Conservation (phyloP, 768 basidiomycete species). For the Gyrodon lividus region DNA sequence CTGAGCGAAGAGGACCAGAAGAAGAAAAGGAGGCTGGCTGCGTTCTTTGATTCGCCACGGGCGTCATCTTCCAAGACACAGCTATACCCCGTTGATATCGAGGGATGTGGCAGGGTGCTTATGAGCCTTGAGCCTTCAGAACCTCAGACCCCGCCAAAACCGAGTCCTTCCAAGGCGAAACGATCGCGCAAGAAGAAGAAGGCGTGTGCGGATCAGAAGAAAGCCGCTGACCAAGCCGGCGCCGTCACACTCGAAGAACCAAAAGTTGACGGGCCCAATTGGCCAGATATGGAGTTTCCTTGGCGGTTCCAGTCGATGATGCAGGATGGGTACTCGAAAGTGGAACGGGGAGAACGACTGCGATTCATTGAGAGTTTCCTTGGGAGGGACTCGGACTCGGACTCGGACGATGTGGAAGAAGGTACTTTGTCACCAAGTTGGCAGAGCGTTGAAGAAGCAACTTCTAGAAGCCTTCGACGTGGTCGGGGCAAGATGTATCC, state of each 20-base stretch:
- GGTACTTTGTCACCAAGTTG: slow-evolving; percentile 8
- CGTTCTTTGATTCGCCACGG: slow-evolving; percentile 52
- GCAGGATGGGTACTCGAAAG: slow-evolving; percentile 48
- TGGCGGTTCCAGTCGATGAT: slow-evolving; percentile 68
- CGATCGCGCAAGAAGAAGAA: slow-evolving; percentile 51
- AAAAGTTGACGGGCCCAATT: slow-evolving; percentile 57
- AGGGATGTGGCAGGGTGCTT: slow-evolving; percentile 71
- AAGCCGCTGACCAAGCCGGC: slow-evolving; percentile 11
- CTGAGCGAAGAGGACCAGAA: slow-evolving; percentile 58
- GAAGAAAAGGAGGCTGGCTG: slow-evolving; percentile 67
- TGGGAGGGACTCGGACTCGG: slow-evolving; percentile 74
- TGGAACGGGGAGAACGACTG: slow-evolving; percentile 59
- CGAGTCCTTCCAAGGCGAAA: slow-evolving; percentile 38
- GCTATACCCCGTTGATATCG: slow-evolving; percentile 62
- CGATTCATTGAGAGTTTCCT: slow-evolving; percentile 69
- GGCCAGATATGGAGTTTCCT: slow-evolving; percentile 78
- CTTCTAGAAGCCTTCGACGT: slow-evolving; percentile 18
- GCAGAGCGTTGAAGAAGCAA: slow-evolving; percentile 11
- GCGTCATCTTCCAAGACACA: slow-evolving; percentile 34
- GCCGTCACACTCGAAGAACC: slow-evolving; percentile 29
- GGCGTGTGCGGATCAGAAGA: slow-evolving; percentile 28
- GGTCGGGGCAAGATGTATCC: slow-evolving; percentile 66
- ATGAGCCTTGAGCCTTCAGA: slow-evolving; percentile 52
- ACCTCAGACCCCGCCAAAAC: slow-evolving; percentile 25
- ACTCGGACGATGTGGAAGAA: slow-evolving; percentile 42